Conservation (phyloP, 345 rosid species). For the Bruguiera parviflora region DNA sequence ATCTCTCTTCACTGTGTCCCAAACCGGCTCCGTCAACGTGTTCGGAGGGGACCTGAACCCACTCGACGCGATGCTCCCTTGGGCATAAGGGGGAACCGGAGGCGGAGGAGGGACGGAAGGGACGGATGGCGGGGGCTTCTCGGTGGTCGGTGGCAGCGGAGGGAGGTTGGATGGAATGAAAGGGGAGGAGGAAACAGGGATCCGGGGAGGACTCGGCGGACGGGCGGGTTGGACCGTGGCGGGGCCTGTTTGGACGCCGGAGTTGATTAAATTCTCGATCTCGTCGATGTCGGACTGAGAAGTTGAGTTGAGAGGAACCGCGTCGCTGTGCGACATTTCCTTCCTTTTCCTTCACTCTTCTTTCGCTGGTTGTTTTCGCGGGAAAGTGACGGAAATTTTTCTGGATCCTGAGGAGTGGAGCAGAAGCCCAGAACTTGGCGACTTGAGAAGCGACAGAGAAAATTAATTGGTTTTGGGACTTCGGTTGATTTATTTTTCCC, state of each 20-base stretch:
- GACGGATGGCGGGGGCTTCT: constrained; percentile 31
- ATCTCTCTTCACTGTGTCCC: constrained; percentile 98
- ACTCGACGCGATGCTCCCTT: constrained; percentile 16
- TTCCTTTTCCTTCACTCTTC: neutral
- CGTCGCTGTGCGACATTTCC: constrained; percentile 80
- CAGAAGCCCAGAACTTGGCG: neutral
- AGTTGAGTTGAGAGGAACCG: constrained; percentile 69
- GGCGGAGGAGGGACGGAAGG: constrained; percentile 25
- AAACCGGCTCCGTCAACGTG: constrained; percentile 94
- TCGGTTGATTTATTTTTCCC: too few relatives aligned
- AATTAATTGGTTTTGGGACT: too few relatives aligned
- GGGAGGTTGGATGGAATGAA: constrained; percentile 62
- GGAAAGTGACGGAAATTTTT: constrained; percentile 13
- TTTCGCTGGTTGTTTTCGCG: constrained; percentile 4
- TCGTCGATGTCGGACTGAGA: constrained; percentile 99
- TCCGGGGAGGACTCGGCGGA: constrained; percentile 77
- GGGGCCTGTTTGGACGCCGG: constrained; percentile 60
- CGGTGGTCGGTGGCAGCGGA: constrained; percentile 37
- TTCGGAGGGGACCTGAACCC: constrained; percentile 84
- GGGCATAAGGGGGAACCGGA: constrained; percentile 1
- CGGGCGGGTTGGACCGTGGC: constrained; percentile 85
- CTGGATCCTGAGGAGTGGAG: neutral
- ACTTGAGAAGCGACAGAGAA: neutral
- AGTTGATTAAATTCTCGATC: constrained; percentile 91
- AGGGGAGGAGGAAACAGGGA: constrained; percentile 72